These are phyloP conservation scores for Zasmidium citrigriseum DNA, from an alignment of 2,329 filamentous ascomycete genomes.

Conservation along the genomic window DNA sequence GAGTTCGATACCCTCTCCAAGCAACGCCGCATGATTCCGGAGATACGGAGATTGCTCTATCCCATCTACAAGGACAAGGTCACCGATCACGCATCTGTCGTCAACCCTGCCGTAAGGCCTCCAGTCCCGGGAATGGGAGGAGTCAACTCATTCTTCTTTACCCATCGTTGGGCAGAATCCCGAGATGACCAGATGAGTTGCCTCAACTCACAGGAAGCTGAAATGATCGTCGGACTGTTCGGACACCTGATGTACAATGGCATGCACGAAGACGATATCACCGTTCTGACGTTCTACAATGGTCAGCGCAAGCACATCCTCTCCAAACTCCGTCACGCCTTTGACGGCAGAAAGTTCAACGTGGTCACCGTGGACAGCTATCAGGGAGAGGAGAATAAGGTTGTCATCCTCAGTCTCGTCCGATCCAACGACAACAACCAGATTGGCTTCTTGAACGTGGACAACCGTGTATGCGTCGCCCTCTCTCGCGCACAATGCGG, in stretches of 20 bases:
- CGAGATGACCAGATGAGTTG: slow-evolving; percentile 65
- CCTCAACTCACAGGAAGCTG: slow-evolving; percentile 70
- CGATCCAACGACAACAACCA: slow-evolving; percentile 61
- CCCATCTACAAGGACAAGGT: slow-evolving; percentile 63
- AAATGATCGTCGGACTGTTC: slow-evolving; percentile 74
- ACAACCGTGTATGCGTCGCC: slow-evolving; percentile 64
- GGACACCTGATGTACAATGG: slow-evolving; percentile 72
- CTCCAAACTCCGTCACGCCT: slow-evolving; percentile 42
- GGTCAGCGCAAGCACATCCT: slow-evolving; percentile 72
- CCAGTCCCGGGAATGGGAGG: slow-evolving; percentile 64
- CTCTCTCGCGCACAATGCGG: slow-evolving; percentile 72
- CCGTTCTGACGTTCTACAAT: slow-evolving; percentile 84
- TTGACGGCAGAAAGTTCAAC: slow-evolving; percentile 41
- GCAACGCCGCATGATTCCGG: slow-evolving; percentile 73
- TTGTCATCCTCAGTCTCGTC: slow-evolving; percentile 79
- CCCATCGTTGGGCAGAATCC: slow-evolving; percentile 66
- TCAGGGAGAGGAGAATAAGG: slow-evolving; percentile 86
- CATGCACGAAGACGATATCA: slow-evolving; percentile 62
- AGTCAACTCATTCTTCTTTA: slow-evolving; percentile 62
- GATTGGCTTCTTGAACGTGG: slow-evolving; percentile 73
- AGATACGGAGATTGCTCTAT: slow-evolving; percentile 61
- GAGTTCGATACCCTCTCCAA: slow-evolving; percentile 65
- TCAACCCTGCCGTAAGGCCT: slow-evolving; percentile 45
- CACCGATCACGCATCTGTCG: slow-evolving; percentile 60
- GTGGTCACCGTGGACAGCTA: slow-evolving; percentile 86